phyloP scores from a whole-genome alignment of 2,329 filamentous ascomycete species.

The Colletotrichum simmondsii region DNA sequence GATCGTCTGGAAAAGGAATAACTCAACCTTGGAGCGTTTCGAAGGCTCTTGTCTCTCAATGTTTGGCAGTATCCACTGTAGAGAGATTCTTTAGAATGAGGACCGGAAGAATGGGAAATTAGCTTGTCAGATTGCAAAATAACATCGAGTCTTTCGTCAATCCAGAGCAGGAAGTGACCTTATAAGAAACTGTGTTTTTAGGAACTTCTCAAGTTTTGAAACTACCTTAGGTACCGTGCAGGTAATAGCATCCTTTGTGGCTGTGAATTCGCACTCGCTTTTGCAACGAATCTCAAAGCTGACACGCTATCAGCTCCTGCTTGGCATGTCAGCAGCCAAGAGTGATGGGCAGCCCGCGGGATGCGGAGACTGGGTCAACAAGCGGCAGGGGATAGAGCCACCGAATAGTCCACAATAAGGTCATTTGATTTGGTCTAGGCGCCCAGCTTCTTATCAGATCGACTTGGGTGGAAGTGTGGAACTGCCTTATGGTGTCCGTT shows the following conservation, averaged over 20 bases:
- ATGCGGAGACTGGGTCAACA: not conserved
- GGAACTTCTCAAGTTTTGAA: not conserved
- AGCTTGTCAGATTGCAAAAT: not conserved
- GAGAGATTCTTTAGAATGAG: not conserved
- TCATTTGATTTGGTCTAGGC: no score
- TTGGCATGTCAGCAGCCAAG: constrained; percentile 26
- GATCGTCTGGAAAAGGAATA: not conserved
- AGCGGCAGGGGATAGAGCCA: not conserved
- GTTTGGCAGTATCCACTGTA: no score
- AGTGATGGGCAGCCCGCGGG: not conserved
- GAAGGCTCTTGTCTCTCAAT: no score
- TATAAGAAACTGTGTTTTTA: not conserved
- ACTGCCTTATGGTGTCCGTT: no score
- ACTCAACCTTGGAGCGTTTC: not conserved
- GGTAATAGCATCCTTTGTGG: not conserved
- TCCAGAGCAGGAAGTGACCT: not conserved
- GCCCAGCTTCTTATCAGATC: no score
- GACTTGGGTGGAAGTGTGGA: no score
- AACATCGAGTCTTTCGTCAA: not conserved
- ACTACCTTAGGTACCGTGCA: not conserved
- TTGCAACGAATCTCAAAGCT: not conserved
- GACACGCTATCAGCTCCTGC: not conserved
- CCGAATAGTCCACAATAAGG: no score
- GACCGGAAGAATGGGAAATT: not conserved
- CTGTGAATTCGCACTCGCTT: constrained; percentile 13